Percentiles rank a stretch among this genome's conserved stretches.
phyloP scores from a whole-genome alignment of 176 grass and related monocot species.

The Cenchrus americanus region DNA sequence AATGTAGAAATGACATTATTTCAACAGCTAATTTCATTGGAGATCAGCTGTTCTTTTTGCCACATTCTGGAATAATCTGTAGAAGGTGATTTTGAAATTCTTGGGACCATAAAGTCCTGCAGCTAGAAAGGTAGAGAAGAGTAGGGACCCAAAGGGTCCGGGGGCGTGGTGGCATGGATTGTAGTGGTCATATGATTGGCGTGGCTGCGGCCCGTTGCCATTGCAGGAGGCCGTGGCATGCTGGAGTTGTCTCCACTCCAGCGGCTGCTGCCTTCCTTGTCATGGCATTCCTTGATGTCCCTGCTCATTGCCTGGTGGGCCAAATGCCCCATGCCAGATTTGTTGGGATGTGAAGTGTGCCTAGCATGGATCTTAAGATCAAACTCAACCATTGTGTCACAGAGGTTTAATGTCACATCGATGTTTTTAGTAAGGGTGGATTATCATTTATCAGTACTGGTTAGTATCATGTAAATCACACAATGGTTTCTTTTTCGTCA shows the following conservation, averaged over 20 bases:
- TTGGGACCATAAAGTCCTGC: constrained; percentile 15
- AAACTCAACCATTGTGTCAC: background rate
- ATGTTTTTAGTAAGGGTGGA: background rate
- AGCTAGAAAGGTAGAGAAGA: constrained; percentile 11
- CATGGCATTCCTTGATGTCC: constrained; percentile 40
- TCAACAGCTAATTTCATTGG: background rate
- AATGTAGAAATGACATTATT: constrained; percentile 20
- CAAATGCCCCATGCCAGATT: constrained; percentile 15
- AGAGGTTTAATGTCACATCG: constrained; percentile 3
- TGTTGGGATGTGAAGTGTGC: background rate
- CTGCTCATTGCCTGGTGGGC: constrained; percentile 23
- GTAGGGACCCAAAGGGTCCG: constrained; percentile 8
- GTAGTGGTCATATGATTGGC: constrained; percentile 38
- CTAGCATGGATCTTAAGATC: background rate
- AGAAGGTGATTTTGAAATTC: constrained; percentile 14
- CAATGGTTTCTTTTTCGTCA: background rate
- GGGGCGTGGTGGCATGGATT: constrained; percentile 29
- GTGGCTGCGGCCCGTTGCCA: constrained; percentile 25
- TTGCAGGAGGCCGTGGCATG: background rate
- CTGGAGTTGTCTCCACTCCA: constrained; percentile 43
- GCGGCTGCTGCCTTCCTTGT: constrained; percentile 32
- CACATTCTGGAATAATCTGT: background rate
- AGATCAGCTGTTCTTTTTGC: background rate
- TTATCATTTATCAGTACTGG: background rate
- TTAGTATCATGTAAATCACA: background rate